A percentile compares a stretch with the other conserved stretches of the same genome.
Conservation (phyloP, 2,329 filamentous ascomycete species). For the Scedosporium dehoogii region DNA sequence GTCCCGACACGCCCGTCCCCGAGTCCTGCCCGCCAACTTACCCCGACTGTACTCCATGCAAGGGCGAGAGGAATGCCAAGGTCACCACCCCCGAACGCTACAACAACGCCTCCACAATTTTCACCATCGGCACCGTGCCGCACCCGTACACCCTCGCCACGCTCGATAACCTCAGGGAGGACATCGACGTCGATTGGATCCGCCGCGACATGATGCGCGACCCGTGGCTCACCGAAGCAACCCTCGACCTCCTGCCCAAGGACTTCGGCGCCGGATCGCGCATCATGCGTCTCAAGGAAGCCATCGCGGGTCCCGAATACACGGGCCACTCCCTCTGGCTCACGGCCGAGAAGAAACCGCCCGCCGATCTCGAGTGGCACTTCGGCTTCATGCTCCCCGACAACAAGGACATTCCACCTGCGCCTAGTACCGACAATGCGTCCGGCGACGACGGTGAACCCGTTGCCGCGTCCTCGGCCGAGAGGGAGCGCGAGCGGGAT, state of each 20-base stretch:
- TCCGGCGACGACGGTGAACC: conserved; percentile 2
- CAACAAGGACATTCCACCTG: conserved; percentile 44
- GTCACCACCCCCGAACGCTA: conserved; percentile 59
- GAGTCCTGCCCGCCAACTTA: conserved; percentile 76
- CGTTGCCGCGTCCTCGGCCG: conserved; percentile 38
- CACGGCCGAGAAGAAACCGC: conserved; percentile 54
- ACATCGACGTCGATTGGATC: conserved; percentile 54
- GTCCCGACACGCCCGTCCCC: conserved; percentile 62
- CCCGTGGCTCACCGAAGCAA: conserved; percentile 64
- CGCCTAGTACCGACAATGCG: conserved; percentile 27
- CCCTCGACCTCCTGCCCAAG: conserved; percentile 55
- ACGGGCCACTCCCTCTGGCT: conserved; percentile 65
- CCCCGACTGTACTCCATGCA: conserved; percentile 64
- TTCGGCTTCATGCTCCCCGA: conserved; percentile 77
- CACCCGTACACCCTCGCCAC: conserved; percentile 80
- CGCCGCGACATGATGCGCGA: conserved; percentile 58
- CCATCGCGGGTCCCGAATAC: conserved; percentile 57
- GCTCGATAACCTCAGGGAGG: conserved; percentile 51
- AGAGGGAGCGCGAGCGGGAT: conserved; percentile 42
- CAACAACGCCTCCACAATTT: conserved; percentile 61
- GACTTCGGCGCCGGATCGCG: conserved; percentile 50
- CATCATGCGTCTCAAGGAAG: conserved; percentile 68
- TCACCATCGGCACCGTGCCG: conserved; percentile 78
- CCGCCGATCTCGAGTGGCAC: conserved; percentile 74
- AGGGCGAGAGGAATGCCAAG: conserved; percentile 51